Evolutionary conservation across 805 yeast species (phyloP).

Genomic region (Millerozyma miso): DNA sequence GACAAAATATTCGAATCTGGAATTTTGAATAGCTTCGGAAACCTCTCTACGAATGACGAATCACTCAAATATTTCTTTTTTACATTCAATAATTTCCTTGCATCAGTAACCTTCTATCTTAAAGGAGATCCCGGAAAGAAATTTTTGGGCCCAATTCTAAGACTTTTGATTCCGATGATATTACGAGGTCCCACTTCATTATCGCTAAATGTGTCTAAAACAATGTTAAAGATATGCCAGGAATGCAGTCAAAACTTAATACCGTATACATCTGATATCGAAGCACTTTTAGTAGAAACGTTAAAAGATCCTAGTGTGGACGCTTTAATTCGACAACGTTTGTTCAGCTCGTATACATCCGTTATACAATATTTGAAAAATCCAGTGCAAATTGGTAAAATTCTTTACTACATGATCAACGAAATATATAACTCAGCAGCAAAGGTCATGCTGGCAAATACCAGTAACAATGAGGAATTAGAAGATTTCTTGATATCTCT

Average conservation of each 20-base stretch:
- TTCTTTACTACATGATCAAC: conserved; percentile 16
- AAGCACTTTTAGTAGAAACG: conserved; percentile 45
- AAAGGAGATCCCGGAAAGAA: conserved; percentile 39
- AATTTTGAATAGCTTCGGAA: conserved; percentile 17
- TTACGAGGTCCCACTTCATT: conserved; percentile 26
- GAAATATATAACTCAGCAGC: conserved; percentile 21
- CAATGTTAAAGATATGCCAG: conserved; percentile 57
- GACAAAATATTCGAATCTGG: conserved; percentile 19
- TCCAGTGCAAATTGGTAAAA: conserved; percentile 30
- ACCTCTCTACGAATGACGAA: conserved; percentile 6
- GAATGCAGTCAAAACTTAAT: conserved; percentile 43
- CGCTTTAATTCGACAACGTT: conserved; percentile 50
- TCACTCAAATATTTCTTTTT: conserved; percentile 16
- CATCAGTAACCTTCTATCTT: conserved; percentile 60
- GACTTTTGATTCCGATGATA: conserved; percentile 46
- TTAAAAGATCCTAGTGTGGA: conserved; percentile 36
- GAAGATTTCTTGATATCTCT: conserved; percentile 53
- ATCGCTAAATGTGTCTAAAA: conserved; percentile 39
- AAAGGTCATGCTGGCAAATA: conserved; percentile 1
- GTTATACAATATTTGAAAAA: conserved; percentile 53
- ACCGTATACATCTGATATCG: conserved; percentile 45
- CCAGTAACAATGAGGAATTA: conserved; percentile 12
- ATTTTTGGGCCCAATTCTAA: conserved; percentile 49
- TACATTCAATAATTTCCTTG: conserved; percentile 54
- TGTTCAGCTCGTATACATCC: conserved; percentile 59